Conservation (phyloP, 1,284 basidiomycete genomes). For the Boletellus deceptivus region DNA sequence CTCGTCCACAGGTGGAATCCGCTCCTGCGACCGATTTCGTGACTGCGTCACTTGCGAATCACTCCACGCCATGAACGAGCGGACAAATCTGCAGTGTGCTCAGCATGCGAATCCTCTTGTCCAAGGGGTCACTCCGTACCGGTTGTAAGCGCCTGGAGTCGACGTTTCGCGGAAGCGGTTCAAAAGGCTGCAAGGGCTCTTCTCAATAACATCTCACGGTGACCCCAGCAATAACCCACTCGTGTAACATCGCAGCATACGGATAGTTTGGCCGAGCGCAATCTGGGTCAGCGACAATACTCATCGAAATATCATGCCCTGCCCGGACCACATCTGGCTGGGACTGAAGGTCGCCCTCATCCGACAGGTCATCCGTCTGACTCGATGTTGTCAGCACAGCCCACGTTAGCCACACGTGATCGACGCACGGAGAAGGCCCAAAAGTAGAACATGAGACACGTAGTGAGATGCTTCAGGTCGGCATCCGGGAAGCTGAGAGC, state of each 20-base stretch:
- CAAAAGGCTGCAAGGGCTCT: constrained; percentile 32
- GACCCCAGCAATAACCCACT: constrained; percentile 29
- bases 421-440: constrained; percentile 45
- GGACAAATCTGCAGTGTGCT: constrained; percentile 34
- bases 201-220: constrained; percentile 14
- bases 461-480: constrained; percentile 41
- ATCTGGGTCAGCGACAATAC: constrained; percentile 32
- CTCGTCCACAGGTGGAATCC: constrained; percentile 41
- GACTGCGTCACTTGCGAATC: constrained; percentile 42
- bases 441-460: constrained; percentile 44
- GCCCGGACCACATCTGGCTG: constrained; percentile 40
- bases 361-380: constrained; percentile 44
- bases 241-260: constrained; percentile 43
- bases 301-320: constrained; percentile 37
- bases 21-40: constrained; percentile 37
- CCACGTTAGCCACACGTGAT: background rate
- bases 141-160: constrained; percentile 37
- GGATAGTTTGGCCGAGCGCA: constrained; percentile 36
- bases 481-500: constrained; percentile 45
- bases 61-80: constrained; percentile 41
- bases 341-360: constrained; percentile 41
- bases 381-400: constrained; percentile 6
- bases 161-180: constrained; percentile 39
- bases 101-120: constrained; percentile 1
- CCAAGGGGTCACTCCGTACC: constrained; percentile 22